Evolutionary conservation across 768 basidiomycete species (phyloP), one percentile per base, ranked within the genome.

Genomic region (Paxillus ammoniavirescens): DNA sequence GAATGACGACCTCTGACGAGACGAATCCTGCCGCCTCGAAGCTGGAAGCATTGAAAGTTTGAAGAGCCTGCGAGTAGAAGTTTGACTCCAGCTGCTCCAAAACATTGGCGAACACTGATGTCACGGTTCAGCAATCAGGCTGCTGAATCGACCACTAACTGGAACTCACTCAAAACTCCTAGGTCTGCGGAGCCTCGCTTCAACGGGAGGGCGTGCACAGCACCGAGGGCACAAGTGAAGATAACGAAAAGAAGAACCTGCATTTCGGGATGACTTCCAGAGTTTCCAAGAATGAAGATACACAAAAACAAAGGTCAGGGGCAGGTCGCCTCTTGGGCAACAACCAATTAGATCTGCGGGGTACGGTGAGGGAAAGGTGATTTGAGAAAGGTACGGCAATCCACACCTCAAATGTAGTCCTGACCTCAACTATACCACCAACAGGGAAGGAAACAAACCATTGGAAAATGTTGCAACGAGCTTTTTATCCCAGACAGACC

Each of bases 71-170:
- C 2, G 71, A 54, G 67, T 93, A 93, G 65, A 91, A 91, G 26
- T 72, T 61, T 12, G 77, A 77, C 68, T 91, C 90, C 14, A 91
- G 73, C 57, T 85, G 81, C 66, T 92, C 90, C 42, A 92, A 75
- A 46, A 88, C 83, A 65, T 83, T 75, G 42, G 89, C 87, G 58
- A 91, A 91, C 64, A 84, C 90, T 91, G 52, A 28, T 37, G 53
- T 33, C 15, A 45, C 38, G 17, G 9, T 46, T 49, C 40, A 46
- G 40, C 23, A 23, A 40, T 21, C 14, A 43, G 10, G 42, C 13
- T 42, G 8, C 7, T 8, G 18, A 2, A 36, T 9, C 38, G 17
- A 46, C 13, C 13, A 18, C 6, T 12, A 35, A 30, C 8, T 12
- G 31, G 30, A 13, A 80, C 85, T 61, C 70, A 87, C 87, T 75